Base-by-base conservation (phyloP, 2,329 filamentous ascomycete genomes). In the Macrophomina phaseolina region DNA sequence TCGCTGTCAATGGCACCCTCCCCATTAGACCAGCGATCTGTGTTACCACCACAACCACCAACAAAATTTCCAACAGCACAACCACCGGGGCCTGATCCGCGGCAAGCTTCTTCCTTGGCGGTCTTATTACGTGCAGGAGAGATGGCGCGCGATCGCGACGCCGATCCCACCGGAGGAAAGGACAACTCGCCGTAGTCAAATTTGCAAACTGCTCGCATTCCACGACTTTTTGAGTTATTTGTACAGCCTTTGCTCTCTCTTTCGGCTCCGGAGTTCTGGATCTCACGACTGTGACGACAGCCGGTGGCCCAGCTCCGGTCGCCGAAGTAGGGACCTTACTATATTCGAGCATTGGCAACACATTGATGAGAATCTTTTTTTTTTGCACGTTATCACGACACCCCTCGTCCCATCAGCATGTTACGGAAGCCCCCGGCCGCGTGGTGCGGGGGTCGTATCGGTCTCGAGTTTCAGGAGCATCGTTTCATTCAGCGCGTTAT, bases 41-140 rank as follows among this genome's bases (percentile, higher is more conserved):
- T 40, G 14, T 28, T 56, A 34, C 64, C 64, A 61, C 55, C 64
- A 60, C 53, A 66, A 49, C 64, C 64, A 48, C 34, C 64, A 60
- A 42, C 64, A 51, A 52, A 40, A 23, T 66, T 61, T 36, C 53
- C 63, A n/a, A 8, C 45, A 46, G 12, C 45, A 36, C 32, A 49
- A 23, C 45, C 53, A 16, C 46, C 53, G 9, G 53, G 51, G 4
- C 34, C 53, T 28, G 76, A 79, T 42, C 75, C 73, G 55, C 73
- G 77, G 7, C 72, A 72, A 4, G 72, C 72, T n/a, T 73, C 76
- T 3, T 74, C 77, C 16, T 72, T 79, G 48, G 78, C 77, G 4
- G 78, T 76, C 3, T 67, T 80, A 12, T 68, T 79, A 40, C 72
- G 76, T 69, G 78, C 78, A 51, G 74, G 77, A 9, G 78, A 80